Evolutionary conservation across 805 yeast genomes (phyloP), one percentile per base, ranked within the genome.

Genomic region (Komagataella pastoris): DNA sequence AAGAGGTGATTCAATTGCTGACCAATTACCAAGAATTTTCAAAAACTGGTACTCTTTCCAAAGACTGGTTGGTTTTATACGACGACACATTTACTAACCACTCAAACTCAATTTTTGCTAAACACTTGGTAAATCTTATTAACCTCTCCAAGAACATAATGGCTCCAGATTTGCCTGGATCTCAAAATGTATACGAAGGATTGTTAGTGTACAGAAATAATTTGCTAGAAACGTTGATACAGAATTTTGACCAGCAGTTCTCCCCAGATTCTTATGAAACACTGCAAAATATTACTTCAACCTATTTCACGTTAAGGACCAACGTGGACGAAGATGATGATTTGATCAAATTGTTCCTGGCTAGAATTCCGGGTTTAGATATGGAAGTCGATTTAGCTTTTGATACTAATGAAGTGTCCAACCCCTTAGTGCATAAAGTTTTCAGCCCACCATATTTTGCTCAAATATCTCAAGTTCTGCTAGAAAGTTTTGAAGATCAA

Each of bases 21-120:
- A 73, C 83, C 50, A 81, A 89, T 48, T 93, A 88, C 62, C 81
- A 86, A 54, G 79, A 84, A 2, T 90, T 90, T 62, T 79, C 77
- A 62, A 71, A 81, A n/a, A 72, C 74, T 48, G 79, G 76, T 48
- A 67, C 69, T 54, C 60, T 68, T 8, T 75, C 80, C 1, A 69
- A 69, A 19, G 85, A 85, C 40, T 30, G 40, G 40, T 5, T 30
- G 40, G 40, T 30, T 30, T 30, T 30, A 30, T 30, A 30, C 14
- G 40, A 30, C 40, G 40, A 30, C n/a, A 30, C 40, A 10, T 30
- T 30, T 14, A 30, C 40, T 30, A 30, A 30, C 40, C 12, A 14
- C 8, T 30, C 40, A 30, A 30, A 30, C 40, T 30, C 40, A 10
- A 30, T 2, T 10, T 30, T 30, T 30, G 40, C 40, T 30, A 30